Base-by-base conservation (phyloP, 371 early-diverging fungal genomes). In the Apophysomyces sp. region DNA sequence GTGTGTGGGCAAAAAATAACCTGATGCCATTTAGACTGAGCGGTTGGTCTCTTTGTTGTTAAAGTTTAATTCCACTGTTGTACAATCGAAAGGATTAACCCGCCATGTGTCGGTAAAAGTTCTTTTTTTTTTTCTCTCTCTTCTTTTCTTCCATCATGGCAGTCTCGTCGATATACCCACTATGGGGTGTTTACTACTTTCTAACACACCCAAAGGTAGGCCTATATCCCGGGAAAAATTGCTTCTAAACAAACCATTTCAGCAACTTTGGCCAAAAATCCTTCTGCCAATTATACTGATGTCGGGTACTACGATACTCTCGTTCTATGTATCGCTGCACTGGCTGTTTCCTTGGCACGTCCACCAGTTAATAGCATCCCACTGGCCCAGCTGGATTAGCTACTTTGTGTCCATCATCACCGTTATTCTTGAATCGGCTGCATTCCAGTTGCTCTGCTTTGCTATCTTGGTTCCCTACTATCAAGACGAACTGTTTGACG, bases 341-440 rank as follows among this genome's bases (percentile, higher is more conserved):
- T 41, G 61, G 13, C 30, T 68, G 16, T 57, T 73, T 5, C 68
- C 73, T 32, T 24, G 55, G 1, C 75, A 72, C 29, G 78, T 74
- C 2, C 77, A 73, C 16, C 74, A 78, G 4, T 61, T 82, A 12
- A 66, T 80, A 21, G 61, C 62, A 16, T 76, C 68, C 64, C 67
- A 82, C 51, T 82, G 80, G 64, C 82, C 82, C n/a, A 72, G 70
- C 6, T 80, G 80, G 57, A 65, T 80, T 36, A 76, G 80, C 18
- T 76, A 80, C 75, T 67, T 75, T 31, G 71, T 80, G 5, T 65
- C 73, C 7, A 60, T 73, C 12, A 57, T 82, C 5, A 71, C 80
- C 30, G 71, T 74, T 4, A 60, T 82, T 4, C 60, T 82, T 11
- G 76, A 82, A 41, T 66, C 77, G n/a, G 80, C 76, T 39, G 55